Evolutionary conservation across 106 monocot species (phyloP), one percentile per base, ranked within the genome.

Genomic region (Dendrobium chrysotoxum): DNA sequence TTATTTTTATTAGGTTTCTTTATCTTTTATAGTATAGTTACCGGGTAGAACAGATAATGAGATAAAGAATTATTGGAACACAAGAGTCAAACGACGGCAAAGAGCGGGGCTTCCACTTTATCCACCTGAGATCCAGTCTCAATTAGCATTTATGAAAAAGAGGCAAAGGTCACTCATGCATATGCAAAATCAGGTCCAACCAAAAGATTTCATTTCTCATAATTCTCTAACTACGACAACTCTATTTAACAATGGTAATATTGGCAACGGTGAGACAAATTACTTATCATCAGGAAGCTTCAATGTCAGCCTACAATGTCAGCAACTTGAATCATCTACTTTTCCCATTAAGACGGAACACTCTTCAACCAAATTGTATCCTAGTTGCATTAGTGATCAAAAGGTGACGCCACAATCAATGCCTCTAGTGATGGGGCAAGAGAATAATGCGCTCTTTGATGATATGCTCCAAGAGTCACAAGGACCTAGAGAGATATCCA

Each of bases 41-140:
- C 92, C 92, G 0, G 92, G 92, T 40, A 80, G 92, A 55, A 93
- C 92, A 1, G 90, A 93, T 79, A 93, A 93, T 79, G 92, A 93
- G 80, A 93, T 93, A 72, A 93, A 93, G 75, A 93, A 93, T 79
- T 93, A 85, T 78, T 91, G 92, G 92, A 92, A 92, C 85, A 89
- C 89, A 15, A 75, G 92, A 46, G 82, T 89, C 72, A 93, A 93
- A 79, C 67, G 91, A 4, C 77, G 82, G 64, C 89, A 91, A 75
- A 84, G 90, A 1, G 86, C 85, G 0, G 89, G 91, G 18, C 45
- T 91, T 4, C 90, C 93, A 6, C 70, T 89, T 15, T 91, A 91
- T 82, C 91, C 88, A 30, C 76, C 85, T 7, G 82, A 86, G 50
- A 73, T 85, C 44, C 81, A 80, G 40, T 35, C 53, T 18, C 70